Percentiles rank a stretch among this genome's conserved stretches.
phyloP scores from a whole-genome alignment of 306 rosid species.

The Prunus campanulata region DNA sequence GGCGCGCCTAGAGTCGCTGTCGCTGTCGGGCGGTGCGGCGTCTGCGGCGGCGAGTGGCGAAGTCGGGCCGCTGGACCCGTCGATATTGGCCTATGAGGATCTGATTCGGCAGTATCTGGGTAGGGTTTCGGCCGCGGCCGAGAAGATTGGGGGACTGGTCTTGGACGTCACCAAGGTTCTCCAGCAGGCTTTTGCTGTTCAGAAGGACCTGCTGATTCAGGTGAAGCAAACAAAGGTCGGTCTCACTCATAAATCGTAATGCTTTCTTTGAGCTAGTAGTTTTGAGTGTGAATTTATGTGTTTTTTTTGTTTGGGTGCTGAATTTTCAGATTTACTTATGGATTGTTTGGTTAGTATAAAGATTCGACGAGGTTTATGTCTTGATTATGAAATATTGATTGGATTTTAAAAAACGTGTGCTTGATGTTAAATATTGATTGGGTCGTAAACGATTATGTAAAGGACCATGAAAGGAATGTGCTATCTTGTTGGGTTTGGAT shows the following conservation, averaged over 20 bases:
- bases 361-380: background rate
- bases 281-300: background rate
- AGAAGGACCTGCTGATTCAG: conserved; percentile 63
- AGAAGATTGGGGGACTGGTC: conserved; percentile 79
- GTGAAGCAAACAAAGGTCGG: conserved; percentile 72
- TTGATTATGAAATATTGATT: background rate
- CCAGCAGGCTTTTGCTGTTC: conserved; percentile 63
- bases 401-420: background rate
- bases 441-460: background rate
- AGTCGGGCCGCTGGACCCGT: conserved; percentile 48
- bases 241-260: background rate
- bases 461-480: background rate
- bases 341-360: background rate
- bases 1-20: conserved; percentile 63
- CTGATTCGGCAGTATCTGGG: conserved; percentile 47
- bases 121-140: conserved; percentile 59
- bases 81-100: conserved; percentile 67
- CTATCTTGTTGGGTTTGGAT: background rate
- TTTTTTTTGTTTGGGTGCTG: background rate
- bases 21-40: conserved; percentile 23
- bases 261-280: background rate
- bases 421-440: background rate
- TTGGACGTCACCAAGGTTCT: conserved; percentile 50
- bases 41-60: conserved; percentile 10
- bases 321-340: background rate